A percentile compares a stretch with the other conserved stretches of the same genome.
phyloP scores from a whole-genome alignment of 805 yeast species.

The Schwanniomyces vanrijiae region DNA sequence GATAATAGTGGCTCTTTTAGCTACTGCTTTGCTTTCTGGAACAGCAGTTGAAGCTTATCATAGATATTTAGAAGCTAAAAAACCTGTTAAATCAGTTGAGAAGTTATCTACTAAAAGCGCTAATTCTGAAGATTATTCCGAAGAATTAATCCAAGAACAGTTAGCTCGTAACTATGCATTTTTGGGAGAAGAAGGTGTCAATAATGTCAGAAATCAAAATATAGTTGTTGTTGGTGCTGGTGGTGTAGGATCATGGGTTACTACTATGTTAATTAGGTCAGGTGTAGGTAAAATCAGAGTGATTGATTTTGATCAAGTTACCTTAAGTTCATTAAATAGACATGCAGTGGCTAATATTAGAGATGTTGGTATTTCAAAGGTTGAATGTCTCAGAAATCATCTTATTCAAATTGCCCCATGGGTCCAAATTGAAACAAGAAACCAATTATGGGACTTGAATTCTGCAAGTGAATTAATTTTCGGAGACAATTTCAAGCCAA shows the following conservation, averaged over 20 bases:
- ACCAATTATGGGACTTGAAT: constrained; percentile 73
- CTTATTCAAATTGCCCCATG: constrained; percentile 85
- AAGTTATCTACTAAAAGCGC: background rate
- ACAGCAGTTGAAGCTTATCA: constrained; percentile 38
- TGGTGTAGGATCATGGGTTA: constrained; percentile 98
- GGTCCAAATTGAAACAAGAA: constrained; percentile 76
- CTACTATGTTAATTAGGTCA: constrained; percentile 85
- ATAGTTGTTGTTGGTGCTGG: constrained; percentile 91
- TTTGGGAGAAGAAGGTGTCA: constrained; percentile 82
- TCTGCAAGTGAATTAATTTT: constrained; percentile 61
- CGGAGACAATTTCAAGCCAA: constrained; percentile 54
- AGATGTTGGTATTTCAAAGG: constrained; percentile 94
- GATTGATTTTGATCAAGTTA: constrained; percentile 95
- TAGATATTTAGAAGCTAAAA: constrained; percentile 10
- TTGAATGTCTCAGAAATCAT: constrained; percentile 71
- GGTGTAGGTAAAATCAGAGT: constrained; percentile 80
- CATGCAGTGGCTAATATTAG: constrained; percentile 90
- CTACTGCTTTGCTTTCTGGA: constrained; percentile 33
- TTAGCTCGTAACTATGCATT: constrained; percentile 93
- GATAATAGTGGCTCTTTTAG: constrained; percentile 18
- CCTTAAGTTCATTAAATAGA: constrained; percentile 86
- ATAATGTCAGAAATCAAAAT: constrained; percentile 64
- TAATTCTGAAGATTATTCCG: constrained; percentile 35
- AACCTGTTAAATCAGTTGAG: background rate
- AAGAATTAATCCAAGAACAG: constrained; percentile 83